Conservation (phyloP, 495 filamentous ascomycete species). For the Usnea hakonensis region DNA sequence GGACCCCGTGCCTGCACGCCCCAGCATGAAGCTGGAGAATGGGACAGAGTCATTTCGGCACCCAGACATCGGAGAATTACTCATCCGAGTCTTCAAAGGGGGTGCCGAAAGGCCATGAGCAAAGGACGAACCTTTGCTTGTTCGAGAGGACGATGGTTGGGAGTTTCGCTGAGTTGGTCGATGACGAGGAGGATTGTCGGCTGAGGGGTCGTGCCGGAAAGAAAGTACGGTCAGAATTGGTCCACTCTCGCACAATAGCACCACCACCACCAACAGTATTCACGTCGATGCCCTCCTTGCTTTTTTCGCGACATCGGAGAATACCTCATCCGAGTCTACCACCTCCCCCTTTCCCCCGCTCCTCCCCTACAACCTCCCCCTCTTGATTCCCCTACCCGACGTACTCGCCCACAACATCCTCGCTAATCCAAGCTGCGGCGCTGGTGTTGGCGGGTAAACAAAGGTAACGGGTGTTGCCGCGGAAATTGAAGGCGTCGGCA, state of each 20-base stretch:
- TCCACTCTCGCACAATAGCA: background rate
- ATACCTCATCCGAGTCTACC: too few relatives aligned
- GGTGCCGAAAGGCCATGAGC: background rate
- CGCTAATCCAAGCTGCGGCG: background rate
- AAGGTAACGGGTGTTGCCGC: background rate
- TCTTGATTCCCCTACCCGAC: background rate
- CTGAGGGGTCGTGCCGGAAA: background rate
- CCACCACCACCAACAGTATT: background rate
- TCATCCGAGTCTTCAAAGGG: background rate
- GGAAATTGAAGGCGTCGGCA: background rate
- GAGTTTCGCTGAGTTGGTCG: background rate
- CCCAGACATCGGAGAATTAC: too few relatives aligned
- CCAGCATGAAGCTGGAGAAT: background rate
- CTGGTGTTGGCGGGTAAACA: background rate
- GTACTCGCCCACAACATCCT: background rate
- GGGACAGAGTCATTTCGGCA: background rate
- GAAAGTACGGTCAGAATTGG: background rate
- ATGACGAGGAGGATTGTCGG: background rate
- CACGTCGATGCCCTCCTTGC: too few relatives aligned
- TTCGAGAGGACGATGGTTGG: background rate
- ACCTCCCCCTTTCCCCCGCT: background rate
- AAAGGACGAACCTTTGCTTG: background rate
- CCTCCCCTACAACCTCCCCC: background rate
- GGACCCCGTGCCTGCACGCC: background rate
- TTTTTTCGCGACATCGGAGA: too few relatives aligned